A percentile compares a stretch with the other conserved stretches of the same genome.
Conservation (phyloP, 345 rosid genomes). For the Melaleuca alternifolia region DNA sequence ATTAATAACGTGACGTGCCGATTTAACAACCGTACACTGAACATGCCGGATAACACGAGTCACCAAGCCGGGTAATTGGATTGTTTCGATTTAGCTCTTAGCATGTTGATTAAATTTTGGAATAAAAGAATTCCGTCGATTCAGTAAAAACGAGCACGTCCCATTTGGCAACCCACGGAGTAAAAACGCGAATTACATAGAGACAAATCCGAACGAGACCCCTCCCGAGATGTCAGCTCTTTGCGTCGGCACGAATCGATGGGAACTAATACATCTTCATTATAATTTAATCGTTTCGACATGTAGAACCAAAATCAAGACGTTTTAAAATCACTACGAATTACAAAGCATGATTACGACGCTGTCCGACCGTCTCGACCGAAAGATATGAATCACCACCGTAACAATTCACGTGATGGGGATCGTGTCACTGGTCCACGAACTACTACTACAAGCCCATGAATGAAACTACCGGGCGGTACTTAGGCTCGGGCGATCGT, state of each 20-base stretch:
- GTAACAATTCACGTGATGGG: neutral
- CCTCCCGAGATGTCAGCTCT: accelerated
- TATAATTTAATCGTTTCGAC: neutral
- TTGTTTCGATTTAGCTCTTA: too few relatives aligned
- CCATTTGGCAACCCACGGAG: neutral
- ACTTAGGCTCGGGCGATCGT: neutral
- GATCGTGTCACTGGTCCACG: neutral
- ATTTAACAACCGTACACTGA: too few relatives aligned
- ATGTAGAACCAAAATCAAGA: neutral
- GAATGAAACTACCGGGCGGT: neutral
- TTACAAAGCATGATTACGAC: too few relatives aligned
- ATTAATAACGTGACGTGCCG: neutral
- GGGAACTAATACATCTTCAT: neutral
- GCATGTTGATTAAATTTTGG: neutral
- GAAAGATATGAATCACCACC: neutral
- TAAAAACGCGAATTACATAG: neutral
- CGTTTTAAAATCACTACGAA: neutral
- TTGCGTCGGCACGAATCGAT: neutral
- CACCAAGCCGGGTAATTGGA: too few relatives aligned
- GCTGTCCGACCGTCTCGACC: neutral
- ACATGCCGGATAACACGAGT: too few relatives aligned
- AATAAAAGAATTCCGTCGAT: neutral
- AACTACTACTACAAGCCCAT: neutral
- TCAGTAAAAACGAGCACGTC: neutral
- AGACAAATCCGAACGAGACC: neutral